Percentiles rank a stretch among this genome's conserved stretches.
phyloP scores from a whole-genome alignment of 768 basidiomycete species.

The Kwoniella dendrophila region DNA sequence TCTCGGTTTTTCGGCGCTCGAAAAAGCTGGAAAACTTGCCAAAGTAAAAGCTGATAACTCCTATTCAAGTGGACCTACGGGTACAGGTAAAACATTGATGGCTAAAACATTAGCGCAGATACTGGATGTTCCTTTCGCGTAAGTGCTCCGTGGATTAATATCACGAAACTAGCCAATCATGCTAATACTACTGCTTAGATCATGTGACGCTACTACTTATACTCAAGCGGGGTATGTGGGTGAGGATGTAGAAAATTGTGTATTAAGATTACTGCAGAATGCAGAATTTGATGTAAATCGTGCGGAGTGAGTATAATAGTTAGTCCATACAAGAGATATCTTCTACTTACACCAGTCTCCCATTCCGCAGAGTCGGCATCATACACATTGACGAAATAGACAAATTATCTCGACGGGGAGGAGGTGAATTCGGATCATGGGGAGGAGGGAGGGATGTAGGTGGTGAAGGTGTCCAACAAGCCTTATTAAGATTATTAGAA shows the following conservation, averaged over 20 bases:
- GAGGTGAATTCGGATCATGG: constrained; percentile 59
- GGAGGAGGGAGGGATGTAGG: constrained; percentile 72
- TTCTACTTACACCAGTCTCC: too few relatives aligned
- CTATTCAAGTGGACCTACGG: constrained; percentile 50
- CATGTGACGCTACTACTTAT: constrained; percentile 81
- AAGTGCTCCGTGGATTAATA: constrained; percentile 14
- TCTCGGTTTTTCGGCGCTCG: too few relatives aligned
- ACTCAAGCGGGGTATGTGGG: constrained; percentile 83
- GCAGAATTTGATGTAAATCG: constrained; percentile 84
- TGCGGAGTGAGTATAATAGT: constrained; percentile 65
- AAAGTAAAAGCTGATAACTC: constrained; percentile 12
- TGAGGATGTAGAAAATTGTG: constrained; percentile 91
- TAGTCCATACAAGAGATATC: too few relatives aligned
- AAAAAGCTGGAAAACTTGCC: neutral
- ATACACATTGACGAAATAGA: constrained; percentile 96
- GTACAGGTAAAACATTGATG: constrained; percentile 80
- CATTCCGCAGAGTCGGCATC: constrained; percentile 72
- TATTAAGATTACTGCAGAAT: constrained; percentile 83
- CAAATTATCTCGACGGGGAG: constrained; percentile 69
- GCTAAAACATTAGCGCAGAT: constrained; percentile 89
- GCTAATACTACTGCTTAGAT: constrained; percentile 20
- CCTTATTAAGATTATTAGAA: constrained; percentile 80
- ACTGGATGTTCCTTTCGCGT: constrained; percentile 89
- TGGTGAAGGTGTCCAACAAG: constrained; percentile 95
- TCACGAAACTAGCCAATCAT: neutral